Evolutionary conservation across 1,284 basidiomycete species (phyloP), one percentile per base, ranked within the genome.

Genomic region (Xanthoconium separans): DNA sequence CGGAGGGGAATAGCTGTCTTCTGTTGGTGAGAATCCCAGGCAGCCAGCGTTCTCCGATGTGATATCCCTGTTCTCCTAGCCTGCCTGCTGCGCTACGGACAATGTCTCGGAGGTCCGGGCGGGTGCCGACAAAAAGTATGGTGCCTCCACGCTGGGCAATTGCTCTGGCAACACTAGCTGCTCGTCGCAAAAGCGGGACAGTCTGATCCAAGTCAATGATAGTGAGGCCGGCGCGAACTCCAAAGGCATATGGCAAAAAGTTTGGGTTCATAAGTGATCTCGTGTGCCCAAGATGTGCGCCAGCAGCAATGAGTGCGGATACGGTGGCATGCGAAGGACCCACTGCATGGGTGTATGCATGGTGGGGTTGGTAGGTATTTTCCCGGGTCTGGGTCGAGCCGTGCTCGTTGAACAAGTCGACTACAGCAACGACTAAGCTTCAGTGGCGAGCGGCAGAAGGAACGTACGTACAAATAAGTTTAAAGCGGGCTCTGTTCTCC

Each of bases 151-250:
- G 81, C 59, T 86, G 82, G 13, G 92, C 87, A 31, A 98, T 79
- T 33, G 90, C 88, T 47, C 91, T 87, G 36, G 94, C 88, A 47
- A 99, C 82, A 56, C 88, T 87, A 36, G 93, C 91, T 9, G 96
- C 95, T 51, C 95, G 87, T 30, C 94, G 87, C 20, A 99, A 81
- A 55, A 95, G 85, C 6, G 95, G 93, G 2, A 99, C 77, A 0
- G 97, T 98, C 61, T 91, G 89, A 70, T 98, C 94, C 36, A 99
- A 80, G 73, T 99, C 95, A 70, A 99, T 98, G 70, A 98, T 83
- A 48, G 93, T 93, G 57, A 98, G 83, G 15, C 90, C 93, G 34
- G 93, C 85, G 51, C 97, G 91, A 24, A 84, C 85, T 56, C 96
- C 97, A 70, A 98, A 98, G 43, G 96, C 87, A 69, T 93, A 95